Evolutionary conservation across 495 filamentous ascomycete species (phyloP).

Genomic region (Chaetomium fimeti): DNA sequence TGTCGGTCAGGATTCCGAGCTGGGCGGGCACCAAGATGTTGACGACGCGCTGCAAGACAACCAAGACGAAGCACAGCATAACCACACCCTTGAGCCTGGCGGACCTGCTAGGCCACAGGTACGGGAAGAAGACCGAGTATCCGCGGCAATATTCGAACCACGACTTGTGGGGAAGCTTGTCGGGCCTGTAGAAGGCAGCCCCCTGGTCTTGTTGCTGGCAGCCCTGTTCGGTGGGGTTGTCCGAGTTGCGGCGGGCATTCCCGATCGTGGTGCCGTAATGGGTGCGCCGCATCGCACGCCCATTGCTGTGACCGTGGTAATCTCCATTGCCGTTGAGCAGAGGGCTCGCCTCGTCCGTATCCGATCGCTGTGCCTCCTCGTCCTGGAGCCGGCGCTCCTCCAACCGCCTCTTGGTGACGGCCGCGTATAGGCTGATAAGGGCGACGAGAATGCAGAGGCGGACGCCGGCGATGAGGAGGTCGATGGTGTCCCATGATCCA

Average conservation of each 20-base stretch:
- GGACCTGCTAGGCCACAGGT: constrained; percentile 86
- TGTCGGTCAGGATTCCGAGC: constrained; percentile 68
- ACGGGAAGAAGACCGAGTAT: constrained; percentile 88
- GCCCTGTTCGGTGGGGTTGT: constrained; percentile 30
- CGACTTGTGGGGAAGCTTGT: constrained; percentile 45
- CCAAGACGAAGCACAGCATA: constrained; percentile 73
- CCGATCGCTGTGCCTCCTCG: constrained; percentile 48
- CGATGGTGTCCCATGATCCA: constrained; percentile 53
- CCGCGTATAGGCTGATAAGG: constrained; percentile 44
- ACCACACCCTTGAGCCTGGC: constrained; percentile 68
- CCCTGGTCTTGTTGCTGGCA: constrained; percentile 43
- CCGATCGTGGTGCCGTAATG: constrained; percentile 32
- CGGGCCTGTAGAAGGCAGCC: constrained; percentile 54
- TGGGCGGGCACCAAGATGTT: constrained; percentile 80
- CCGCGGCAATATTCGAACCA: constrained; percentile 77
- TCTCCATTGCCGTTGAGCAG: constrained; percentile 38
- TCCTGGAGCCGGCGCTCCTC: constrained; percentile 40
- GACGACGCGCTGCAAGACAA: constrained; percentile 72
- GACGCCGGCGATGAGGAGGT: constrained; percentile 46
- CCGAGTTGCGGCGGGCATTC: constrained; percentile 31
- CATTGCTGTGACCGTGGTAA: constrained; percentile 39
- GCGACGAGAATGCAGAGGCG: constrained; percentile 42
- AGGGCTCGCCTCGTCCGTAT: constrained; percentile 51
- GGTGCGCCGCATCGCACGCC: constrained; percentile 27
- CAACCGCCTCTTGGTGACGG: constrained; percentile 33